Evolutionary conservation across 306 rosid genomes (phyloP), one percentile per base, ranked within the genome.

Genomic region (Cotoneaster glaucophyllus): DNA sequence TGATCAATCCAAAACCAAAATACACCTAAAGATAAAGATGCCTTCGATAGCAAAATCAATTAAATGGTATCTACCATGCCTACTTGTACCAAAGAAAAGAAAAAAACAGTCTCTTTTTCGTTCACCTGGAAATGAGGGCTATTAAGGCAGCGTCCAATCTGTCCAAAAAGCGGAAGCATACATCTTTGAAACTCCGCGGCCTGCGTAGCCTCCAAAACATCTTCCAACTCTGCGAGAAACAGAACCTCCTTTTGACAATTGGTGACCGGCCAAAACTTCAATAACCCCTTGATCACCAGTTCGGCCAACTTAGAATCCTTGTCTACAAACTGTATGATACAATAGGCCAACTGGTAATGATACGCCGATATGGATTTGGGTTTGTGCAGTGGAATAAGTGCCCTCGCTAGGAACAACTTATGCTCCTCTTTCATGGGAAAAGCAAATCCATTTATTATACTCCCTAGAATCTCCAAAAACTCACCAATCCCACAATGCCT

Each of bases 361-460:
- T 91, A 91, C 0, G 73, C 21, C 15, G 84, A 57, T 43, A 83
- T 48, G 9, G 56, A 64, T 29, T 88, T 91, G 0, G 97, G 93
- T 70, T 88, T 91, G 66, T 91, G 93, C 64, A 91, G 86, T 0
- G 95, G 97, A 39, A 91, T 61, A 70, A 91, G 90, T 2, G 91
- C 86, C 65, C 97, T 82, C 8, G 78, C 74, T 8, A 91, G 76
- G 26, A 91, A 87, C 78, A 87, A 64, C 64, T 80, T 91, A 25
- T 91, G 89, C 77, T 89, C 92, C 85, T 91, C 97, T 67, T 87
- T 91, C 94, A 91, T 87, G 0, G 97, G 97, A 82, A 87, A 64
- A 0, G 92, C 90, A 63, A 91, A 86, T 0, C 92, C 97, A 77
- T 86, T 86, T n/a, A 91, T 89, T 15, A 89, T 79, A 76, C 97